Percentiles rank a stretch among this genome's conserved stretches.
Conservation (phyloP, 495 filamentous ascomycete genomes). For the Talaromyces liani region DNA sequence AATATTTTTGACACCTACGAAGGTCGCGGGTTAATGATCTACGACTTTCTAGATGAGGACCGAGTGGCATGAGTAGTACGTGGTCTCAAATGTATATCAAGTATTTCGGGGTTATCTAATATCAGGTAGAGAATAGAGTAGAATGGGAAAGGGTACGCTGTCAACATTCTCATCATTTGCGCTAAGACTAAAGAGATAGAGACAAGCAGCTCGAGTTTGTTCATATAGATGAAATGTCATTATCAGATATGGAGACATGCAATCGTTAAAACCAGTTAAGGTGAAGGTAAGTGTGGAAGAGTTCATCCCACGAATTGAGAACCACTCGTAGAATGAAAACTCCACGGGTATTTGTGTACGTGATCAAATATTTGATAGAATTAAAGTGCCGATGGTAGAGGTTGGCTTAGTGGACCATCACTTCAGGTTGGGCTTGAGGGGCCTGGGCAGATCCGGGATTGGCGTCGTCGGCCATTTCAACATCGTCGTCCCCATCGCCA, state of each 20-base stretch:
- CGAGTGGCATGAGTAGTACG: neutral
- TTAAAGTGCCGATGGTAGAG: neutral
- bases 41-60: neutral
- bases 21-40: neutral
- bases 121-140: neutral
- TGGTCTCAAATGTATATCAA: neutral
- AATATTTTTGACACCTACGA: neutral
- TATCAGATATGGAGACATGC: slow-evolving; percentile 10
- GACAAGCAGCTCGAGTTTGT: neutral
- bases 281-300: neutral
- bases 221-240: neutral
- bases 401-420: slow-evolving; percentile 45
- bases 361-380: neutral
- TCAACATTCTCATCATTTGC: neutral
- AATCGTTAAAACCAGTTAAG: slow-evolving; percentile 14
- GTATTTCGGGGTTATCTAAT: neutral
- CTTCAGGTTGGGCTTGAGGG: slow-evolving; percentile 36
- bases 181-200: neutral
- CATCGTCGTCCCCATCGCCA: slow-evolving; percentile 66
- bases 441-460: slow-evolving; percentile 19
- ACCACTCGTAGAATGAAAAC: slow-evolving; percentile 7
- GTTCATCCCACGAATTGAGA: slow-evolving; percentile 14
- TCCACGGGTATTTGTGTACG: slow-evolving; percentile 6
- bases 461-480: slow-evolving; percentile 69
- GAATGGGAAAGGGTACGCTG: neutral